Conservation (phyloP, 345 rosid species). For the Heritiera littoralis region DNA sequence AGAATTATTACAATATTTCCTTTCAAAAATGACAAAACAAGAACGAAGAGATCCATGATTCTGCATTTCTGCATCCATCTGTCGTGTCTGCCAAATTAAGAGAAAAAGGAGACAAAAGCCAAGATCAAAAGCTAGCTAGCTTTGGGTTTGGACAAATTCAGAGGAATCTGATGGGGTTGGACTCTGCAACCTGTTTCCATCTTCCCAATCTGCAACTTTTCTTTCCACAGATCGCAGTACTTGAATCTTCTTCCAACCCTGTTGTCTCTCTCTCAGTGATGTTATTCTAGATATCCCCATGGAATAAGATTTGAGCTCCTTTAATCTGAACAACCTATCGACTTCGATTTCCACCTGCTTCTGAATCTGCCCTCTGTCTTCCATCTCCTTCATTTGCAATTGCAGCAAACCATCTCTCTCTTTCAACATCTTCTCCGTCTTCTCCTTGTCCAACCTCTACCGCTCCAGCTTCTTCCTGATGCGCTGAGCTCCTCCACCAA, state of each 20-base stretch:
- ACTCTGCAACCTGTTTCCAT: slow-evolving; percentile 28
- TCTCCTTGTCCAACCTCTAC: slow-evolving; percentile 58
- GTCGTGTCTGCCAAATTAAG: not conserved
- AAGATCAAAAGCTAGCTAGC: too few relatives aligned
- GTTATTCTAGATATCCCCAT: slow-evolving; percentile 61
- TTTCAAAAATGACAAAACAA: not conserved
- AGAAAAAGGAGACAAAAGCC: not conserved
- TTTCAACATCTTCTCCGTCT: slow-evolving; percentile 55
- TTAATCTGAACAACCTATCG: slow-evolving; percentile 76
- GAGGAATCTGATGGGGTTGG: slow-evolving; percentile 32
- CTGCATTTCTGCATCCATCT: too few relatives aligned
- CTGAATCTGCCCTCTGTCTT: slow-evolving; percentile 60
- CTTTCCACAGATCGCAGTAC: slow-evolving; percentile 1
- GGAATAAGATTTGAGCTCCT: slow-evolving; percentile 65
- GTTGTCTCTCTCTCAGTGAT: slow-evolving; percentile 64
- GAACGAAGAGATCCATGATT: too few relatives aligned
- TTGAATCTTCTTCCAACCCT: slow-evolving; percentile 27
- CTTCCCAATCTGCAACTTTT: slow-evolving; percentile 20
- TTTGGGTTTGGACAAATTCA: not conserved
- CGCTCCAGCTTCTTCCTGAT: slow-evolving; percentile 78
- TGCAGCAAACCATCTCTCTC: slow-evolving; percentile 48
- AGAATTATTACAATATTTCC: not conserved
- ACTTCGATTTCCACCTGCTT: slow-evolving; percentile 74
- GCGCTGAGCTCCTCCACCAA: slow-evolving; percentile 76
- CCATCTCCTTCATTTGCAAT: slow-evolving; percentile 49